Percentiles rank a stretch among this genome's conserved stretches.
These are phyloP conservation scores for Hygrocybe punicea DNA, from an alignment of 768 basidiomycete species.

Conservation along the genomic window DNA sequence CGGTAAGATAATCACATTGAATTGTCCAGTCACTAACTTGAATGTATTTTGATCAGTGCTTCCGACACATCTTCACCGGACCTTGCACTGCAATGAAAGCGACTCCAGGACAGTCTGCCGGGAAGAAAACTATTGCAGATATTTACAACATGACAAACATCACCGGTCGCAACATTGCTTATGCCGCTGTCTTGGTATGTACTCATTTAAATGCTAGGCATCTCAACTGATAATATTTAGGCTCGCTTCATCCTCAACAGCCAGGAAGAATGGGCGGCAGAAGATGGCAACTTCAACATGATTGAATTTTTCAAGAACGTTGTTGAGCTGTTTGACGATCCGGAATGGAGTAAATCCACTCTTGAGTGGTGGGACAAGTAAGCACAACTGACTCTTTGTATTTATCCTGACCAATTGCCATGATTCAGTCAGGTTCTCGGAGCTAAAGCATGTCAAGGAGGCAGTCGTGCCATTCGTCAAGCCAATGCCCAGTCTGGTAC, in stretches of 20 bases:
- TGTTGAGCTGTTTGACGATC: not conserved
- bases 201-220: not conserved
- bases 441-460: not conserved
- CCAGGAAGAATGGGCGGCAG: not conserved
- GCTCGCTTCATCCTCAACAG: not conserved
- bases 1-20: not conserved
- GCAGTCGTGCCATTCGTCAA: not conserved
- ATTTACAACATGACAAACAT: not conserved
- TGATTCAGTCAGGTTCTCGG: not conserved
- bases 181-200: conserved; percentile 1
- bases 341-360: not conserved
- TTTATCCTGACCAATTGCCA: not conserved
- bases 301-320: not conserved
- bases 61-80: not conserved
- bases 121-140: not conserved
- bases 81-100: conserved; percentile 1
- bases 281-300: not conserved
- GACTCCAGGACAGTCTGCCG: not conserved
- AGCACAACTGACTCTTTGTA: not conserved
- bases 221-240: not conserved
- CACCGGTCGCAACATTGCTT: not conserved
- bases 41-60: not conserved
- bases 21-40: not conserved
- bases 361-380: conserved; percentile 1
- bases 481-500: not conserved